Evolutionary conservation across 345 rosid species (phyloP), one percentile per base, ranked within the genome.

Genomic region (Citrus medica): DNA sequence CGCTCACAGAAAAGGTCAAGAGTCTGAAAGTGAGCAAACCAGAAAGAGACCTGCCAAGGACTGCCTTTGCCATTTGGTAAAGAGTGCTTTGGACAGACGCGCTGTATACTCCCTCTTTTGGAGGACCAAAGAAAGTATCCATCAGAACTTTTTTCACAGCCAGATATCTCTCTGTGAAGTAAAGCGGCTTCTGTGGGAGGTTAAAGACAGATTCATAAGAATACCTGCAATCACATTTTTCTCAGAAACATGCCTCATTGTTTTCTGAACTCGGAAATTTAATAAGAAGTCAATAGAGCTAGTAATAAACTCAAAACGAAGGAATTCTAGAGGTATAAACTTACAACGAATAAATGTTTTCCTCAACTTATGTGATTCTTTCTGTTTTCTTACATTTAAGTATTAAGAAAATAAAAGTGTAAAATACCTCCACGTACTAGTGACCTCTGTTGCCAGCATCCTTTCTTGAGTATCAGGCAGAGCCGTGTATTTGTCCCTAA

Each of bases 61-160:
- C 91, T 40, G 95, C 92, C 83, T 85, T 87, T 67, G 92, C 97
- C 90, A 93, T 93, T 21, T 88, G 90, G 78, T 87, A 93, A 46
- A 95, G 94, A 59, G 98, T 92, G 83, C 93, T 88, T 81, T 95
- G 99, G n/a, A 93, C 98, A n/a, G 98, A 95, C 68, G 98, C 87
- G 71, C 98, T 93, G 82, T 95, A 95, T 32, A 93, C 90, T 79
- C 98, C 99, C 81, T 79, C 92, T 83, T 86, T 88, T 4, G 98
- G 89, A 67, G 89, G 89, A 74, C 99, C 99, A 78, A 91, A 91
- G 90, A 95, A 93, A 55, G 95, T 87, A 19, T 81, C 88, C 82
- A 83, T 71, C 83, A 93, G 38, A 77, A 81, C 87, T 37, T 85
- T 85, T 83, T 92, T 93, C 74, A 88, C 94, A 28, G 87, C 91